These are phyloP conservation scores for Cyclotella choctawhatcheeana DNA, from an alignment of 108 stramenopile species.

Conservation along the genomic window DNA sequence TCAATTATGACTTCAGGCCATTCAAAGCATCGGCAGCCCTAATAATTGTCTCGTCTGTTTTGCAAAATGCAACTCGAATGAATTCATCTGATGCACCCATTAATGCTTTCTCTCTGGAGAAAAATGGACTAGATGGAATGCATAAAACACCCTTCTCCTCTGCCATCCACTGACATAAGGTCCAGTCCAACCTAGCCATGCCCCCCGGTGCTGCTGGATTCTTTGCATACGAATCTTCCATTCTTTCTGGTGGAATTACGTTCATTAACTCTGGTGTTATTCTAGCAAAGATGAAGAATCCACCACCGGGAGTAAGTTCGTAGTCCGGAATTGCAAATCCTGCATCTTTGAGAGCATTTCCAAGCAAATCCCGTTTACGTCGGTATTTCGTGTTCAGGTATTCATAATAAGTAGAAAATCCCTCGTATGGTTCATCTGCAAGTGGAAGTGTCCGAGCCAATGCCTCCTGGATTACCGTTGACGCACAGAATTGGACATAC, in stretches of 20 bases:
- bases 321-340: constrained; percentile 87
- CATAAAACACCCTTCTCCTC: constrained; percentile 88
- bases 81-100: constrained; percentile 79
- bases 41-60: constrained; percentile 91
- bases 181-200: constrained; percentile 82
- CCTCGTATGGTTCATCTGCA: constrained; percentile 90
- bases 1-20: constrained; percentile 10
- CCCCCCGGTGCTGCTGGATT: constrained; percentile 84
- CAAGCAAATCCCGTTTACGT: constrained; percentile 87
- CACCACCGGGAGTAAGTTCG: constrained; percentile 81
- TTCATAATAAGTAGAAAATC: constrained; percentile 74
- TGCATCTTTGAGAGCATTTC: constrained; percentile 57
- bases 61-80: constrained; percentile 98
- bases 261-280: constrained; percentile 69
- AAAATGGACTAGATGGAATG: constrained; percentile 97
- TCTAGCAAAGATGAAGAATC: constrained; percentile 95
- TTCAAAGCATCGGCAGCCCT: constrained; percentile 75
- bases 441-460: constrained; percentile 77
- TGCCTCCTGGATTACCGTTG: constrained; percentile 94
- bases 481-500: constrained; percentile 97
- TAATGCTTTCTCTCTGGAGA: constrained; percentile 65
- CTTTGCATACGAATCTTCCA: constrained; percentile 34
- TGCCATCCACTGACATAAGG: constrained; percentile 94
- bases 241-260: constrained; percentile 54
- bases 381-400: constrained; percentile 79